Conservation (phyloP, 495 filamentous ascomycete species). For the Lindgomyces ingoldianus region DNA sequence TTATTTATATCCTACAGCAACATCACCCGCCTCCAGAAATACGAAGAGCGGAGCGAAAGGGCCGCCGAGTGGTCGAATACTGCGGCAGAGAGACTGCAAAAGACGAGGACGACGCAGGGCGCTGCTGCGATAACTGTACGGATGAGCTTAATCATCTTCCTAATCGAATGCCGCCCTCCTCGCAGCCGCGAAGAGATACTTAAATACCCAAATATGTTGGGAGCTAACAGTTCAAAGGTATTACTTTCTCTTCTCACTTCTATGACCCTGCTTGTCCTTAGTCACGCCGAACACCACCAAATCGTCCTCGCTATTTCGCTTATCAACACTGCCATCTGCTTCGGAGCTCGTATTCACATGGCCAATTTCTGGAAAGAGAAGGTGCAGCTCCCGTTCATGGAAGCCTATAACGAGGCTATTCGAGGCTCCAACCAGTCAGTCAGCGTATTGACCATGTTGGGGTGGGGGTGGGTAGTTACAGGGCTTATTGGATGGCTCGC, state of each 20-base stretch:
- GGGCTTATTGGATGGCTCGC: not conserved
- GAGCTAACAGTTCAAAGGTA: constrained; percentile 44
- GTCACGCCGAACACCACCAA: constrained; percentile 14
- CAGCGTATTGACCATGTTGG: constrained; percentile 25
- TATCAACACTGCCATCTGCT: constrained; percentile 14
- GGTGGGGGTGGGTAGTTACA: not conserved
- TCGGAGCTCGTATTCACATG: constrained; percentile 35
- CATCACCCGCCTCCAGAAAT: constrained; percentile 48
- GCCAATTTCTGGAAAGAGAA: constrained; percentile 42
- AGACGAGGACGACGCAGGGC: constrained; percentile 49
- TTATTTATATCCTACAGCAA: constrained; percentile 45
- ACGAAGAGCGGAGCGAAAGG: constrained; percentile 48
- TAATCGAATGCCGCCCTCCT: not conserved
- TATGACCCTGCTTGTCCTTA: constrained; percentile 43
- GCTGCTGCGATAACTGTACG: constrained; percentile 44
- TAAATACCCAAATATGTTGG: not conserved
- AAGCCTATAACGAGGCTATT: constrained; percentile 46
- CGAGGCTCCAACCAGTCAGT: constrained; percentile 36
- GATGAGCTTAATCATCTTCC: not conserved
- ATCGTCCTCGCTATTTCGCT: constrained; percentile 17
- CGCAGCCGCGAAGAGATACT: not conserved
- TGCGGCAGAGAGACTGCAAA: constrained; percentile 45
- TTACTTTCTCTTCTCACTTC: constrained; percentile 48
- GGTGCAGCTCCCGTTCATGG: constrained; percentile 44
- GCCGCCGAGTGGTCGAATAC: constrained; percentile 48